These are phyloP conservation scores for Jimgerdemannia flammicorona DNA, from an alignment of 192 early-diverging fungal genomes.

Conservation along the genomic window DNA sequence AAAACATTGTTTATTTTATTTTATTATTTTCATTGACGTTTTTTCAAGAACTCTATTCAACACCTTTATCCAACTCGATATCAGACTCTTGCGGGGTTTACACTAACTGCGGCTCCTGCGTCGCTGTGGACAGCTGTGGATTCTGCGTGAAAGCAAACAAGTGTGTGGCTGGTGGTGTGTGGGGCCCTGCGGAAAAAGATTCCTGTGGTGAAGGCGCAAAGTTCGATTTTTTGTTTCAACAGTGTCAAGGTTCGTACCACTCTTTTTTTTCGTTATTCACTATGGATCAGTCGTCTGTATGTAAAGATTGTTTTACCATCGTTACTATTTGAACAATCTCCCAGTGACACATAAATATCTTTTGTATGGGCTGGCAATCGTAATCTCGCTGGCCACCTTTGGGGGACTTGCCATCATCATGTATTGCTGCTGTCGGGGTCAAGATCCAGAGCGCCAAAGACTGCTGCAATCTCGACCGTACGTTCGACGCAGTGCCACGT, in stretches of 20 bases:
- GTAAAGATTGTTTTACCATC: background rate
- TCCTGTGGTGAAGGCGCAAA: background rate
- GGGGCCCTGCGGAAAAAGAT: background rate
- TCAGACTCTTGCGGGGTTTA: background rate
- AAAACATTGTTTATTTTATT: too few species aligned
- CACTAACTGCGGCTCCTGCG: background rate
- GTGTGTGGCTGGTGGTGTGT: background rate
- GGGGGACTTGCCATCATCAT: background rate
- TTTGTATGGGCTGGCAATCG: background rate
- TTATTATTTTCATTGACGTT: too few species aligned
- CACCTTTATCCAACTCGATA: background rate
- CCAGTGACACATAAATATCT: background rate
- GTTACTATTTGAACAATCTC: background rate
- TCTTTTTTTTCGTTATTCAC: background rate
- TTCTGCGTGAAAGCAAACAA: constrained; percentile 13
- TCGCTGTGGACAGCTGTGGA: background rate
- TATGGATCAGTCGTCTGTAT: background rate
- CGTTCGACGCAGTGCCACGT: background rate
- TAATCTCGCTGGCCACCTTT: background rate
- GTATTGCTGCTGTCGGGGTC: background rate
- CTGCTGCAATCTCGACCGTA: background rate
- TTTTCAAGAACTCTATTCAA: too few species aligned
- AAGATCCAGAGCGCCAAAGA: background rate
- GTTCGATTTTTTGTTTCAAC: background rate
- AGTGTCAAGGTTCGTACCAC: background rate